Evolutionary conservation across 2,329 filamentous ascomycete species (phyloP).

Genomic region (Epichloe coenophiala): DNA sequence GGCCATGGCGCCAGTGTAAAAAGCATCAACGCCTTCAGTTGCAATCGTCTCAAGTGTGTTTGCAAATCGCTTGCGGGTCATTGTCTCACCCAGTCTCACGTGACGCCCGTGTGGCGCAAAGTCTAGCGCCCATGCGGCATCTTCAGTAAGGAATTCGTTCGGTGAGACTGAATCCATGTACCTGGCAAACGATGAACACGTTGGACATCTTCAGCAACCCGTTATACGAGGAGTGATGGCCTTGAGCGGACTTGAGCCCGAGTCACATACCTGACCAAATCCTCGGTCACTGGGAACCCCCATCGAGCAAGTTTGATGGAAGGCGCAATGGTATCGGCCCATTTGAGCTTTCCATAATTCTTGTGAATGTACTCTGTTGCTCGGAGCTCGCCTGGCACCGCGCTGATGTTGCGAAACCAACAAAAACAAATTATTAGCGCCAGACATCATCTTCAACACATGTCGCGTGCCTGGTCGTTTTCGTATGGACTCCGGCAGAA

Average conservation of each 20-base stretch:
- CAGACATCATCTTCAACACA: background rate
- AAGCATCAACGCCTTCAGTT: slow-evolving; percentile 48
- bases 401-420: slow-evolving; percentile 22
- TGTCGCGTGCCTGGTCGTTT: too few species aligned
- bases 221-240: background rate
- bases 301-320: slow-evolving; percentile 58
- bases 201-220: background rate
- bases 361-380: slow-evolving; percentile 63
- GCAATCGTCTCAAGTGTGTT: slow-evolving; percentile 61
- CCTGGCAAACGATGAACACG: background rate
- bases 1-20: slow-evolving; percentile 58
- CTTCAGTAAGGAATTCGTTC: slow-evolving; percentile 50
- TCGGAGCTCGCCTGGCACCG: slow-evolving; percentile 56
- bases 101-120: slow-evolving; percentile 65
- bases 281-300: slow-evolving; percentile 58
- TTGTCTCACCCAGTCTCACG: slow-evolving; percentile 54
- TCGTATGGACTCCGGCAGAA: too few species aligned
- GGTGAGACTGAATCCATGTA: slow-evolving; percentile 46
- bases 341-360: slow-evolving; percentile 49
- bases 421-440: background rate
- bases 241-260: background rate
- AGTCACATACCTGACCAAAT: slow-evolving; percentile 38
- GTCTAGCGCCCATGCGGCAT: slow-evolving; percentile 68
- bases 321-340: slow-evolving; percentile 54
- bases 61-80: slow-evolving; percentile 63